A percentile compares a stretch with the other conserved stretches of the same genome.
These are phyloP conservation scores for Lasiosphaeris hirsuta DNA, from an alignment of 495 filamentous ascomycete genomes.

Conservation along the genomic window DNA sequence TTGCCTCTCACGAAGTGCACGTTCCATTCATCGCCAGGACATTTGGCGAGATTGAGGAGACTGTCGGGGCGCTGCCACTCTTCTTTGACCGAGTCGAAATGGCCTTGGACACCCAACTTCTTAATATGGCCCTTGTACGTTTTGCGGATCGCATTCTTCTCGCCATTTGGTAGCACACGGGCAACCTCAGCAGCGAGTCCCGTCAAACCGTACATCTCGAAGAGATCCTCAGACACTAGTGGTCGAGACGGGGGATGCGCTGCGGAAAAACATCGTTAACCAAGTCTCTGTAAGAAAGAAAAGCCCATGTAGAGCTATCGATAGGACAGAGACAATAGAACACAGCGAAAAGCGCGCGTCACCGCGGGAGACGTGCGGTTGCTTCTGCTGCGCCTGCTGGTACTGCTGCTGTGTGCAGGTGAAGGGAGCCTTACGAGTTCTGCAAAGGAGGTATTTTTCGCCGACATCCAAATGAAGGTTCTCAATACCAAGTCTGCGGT, in stretches of 20 bases:
- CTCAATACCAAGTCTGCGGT: conserved; percentile 51
- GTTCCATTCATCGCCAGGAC: conserved; percentile 56
- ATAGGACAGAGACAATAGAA: conserved; percentile 6
- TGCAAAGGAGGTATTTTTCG: conserved; percentile 57
- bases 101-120: conserved; percentile 49
- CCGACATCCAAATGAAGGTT: conserved; percentile 55
- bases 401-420: conserved; percentile 16
- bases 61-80: conserved; percentile 36
- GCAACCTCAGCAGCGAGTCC: conserved; percentile 50
- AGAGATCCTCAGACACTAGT: conserved; percentile 48
- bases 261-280: conserved; percentile 51
- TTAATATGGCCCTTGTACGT: conserved; percentile 59
- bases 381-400: background rate
- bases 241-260: conserved; percentile 42
- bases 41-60: conserved; percentile 44
- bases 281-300: conserved; percentile 28
- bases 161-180: conserved; percentile 51
- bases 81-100: conserved; percentile 51
- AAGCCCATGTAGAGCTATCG: background rate
- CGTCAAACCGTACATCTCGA: conserved; percentile 47
- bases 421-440: conserved; percentile 58
- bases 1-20: conserved; percentile 46
- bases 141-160: conserved; percentile 56
- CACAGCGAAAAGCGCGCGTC: background rate
- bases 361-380: background rate